Evolutionary conservation across 2,329 filamentous ascomycete species (phyloP), one percentile per base, ranked within the genome.

Genomic region (Zasmidium citrigriseum): DNA sequence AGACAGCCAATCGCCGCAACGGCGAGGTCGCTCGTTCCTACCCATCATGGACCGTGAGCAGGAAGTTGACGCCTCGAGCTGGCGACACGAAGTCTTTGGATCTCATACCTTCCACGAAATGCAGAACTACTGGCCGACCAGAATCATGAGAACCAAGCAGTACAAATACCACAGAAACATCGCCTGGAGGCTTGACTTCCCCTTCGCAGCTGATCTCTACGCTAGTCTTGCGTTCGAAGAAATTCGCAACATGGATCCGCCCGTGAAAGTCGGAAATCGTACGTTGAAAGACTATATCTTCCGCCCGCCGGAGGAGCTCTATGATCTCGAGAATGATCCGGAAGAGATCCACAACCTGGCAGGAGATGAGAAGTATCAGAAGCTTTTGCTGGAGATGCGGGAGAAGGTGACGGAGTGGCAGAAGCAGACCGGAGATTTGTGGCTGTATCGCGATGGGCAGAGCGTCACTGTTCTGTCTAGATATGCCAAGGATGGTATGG

Each of bases 161-260:
- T 81, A 74, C 72, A 82, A 82, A 64, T 82, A 82, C 62, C 80
- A 82, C 61, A 76, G 80, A 16, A 82, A 82, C 50, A 69, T 82
- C 0, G 76, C 76, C 14, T 82, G 77, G 78, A 34, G 60, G 25
- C 51, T 62, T 7, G 60, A 62, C 45, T 62, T 62, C 21, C 60
- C 60, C 12, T 62, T 62, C 46, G 60, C 60, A 5, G 60, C 60
- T 7, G 60, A 62, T 38, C 67, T 82, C 0, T 82, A 81, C 57
- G 76, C 69, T 3, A 75, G 70, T 0, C 64, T 80, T 7, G 72
- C 74, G 0, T 82, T 74, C 67, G 78, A 82, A 16, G 78, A 72
- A 0, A 75, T 80, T 25, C 75, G 80, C 0, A 79, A 80, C 54
- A 63, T 66, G 10, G 57, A 56, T 4, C 25, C 23, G 3, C 67